A percentile compares a stretch with the other conserved stretches of the same genome.
phyloP scores from a whole-genome alignment of 345 rosid species.

The Dimocarpus longan region DNA sequence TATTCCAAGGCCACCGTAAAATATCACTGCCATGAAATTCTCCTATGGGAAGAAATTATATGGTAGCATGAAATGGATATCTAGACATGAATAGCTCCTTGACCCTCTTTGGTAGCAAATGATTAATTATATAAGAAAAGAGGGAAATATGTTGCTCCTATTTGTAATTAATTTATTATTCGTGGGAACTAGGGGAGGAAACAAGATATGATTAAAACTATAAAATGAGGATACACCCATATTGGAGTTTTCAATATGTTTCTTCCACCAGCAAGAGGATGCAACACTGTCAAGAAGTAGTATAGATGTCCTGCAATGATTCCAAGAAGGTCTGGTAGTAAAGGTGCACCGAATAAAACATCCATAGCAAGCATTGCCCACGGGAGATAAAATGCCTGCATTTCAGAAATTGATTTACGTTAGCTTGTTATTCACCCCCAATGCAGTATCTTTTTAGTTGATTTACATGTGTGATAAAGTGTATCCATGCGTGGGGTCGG shows the following conservation, averaged over 20 bases:
- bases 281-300: conserved; percentile 86
- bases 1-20: too few relatives aligned
- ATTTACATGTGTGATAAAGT: not conserved
- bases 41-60: not conserved
- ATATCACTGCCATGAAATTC: too few relatives aligned
- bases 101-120: not conserved
- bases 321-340: conserved; percentile 64
- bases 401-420: not conserved
- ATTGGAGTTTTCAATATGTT: conserved; percentile 71
- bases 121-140: not conserved
- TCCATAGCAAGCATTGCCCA: conserved; percentile 97
- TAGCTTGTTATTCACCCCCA: not conserved
- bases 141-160: not conserved
- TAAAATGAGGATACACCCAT: conserved; percentile 86
- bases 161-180: not conserved
- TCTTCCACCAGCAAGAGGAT: conserved; percentile 91
- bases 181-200: not conserved
- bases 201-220: not conserved
- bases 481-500: too few relatives aligned
- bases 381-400: conserved; percentile 89
- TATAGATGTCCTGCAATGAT: conserved; percentile 91
- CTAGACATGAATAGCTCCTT: not conserved
- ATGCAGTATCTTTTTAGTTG: too few relatives aligned
- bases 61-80: not conserved
- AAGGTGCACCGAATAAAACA: conserved; percentile 69